phyloP scores from a whole-genome alignment of 805 yeast genomes.

The Lipomyces anomalus region DNA sequence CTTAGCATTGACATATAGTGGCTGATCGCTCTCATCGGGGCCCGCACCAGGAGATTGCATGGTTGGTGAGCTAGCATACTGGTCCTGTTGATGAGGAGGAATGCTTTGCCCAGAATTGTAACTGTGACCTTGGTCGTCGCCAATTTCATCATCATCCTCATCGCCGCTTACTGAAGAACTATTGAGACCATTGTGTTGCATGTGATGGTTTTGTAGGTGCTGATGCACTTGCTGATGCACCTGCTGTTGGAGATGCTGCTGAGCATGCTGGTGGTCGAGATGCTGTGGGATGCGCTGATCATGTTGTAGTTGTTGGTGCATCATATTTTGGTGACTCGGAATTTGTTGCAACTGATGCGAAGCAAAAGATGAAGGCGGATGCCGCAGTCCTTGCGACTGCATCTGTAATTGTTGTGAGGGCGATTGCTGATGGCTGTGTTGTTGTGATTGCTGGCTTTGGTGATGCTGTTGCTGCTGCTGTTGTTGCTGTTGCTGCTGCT shows the following conservation, averaged over 20 bases:
- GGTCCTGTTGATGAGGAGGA: not conserved
- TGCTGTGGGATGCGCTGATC: not conserved
- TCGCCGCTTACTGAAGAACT: not conserved
- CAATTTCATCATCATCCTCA: not conserved
- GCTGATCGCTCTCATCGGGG: conserved; percentile 56
- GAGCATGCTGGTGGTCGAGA: conserved; percentile 4
- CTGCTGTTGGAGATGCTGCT: conserved; percentile 7
- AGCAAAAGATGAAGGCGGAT: conserved; percentile 1
- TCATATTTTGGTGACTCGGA: conserved; percentile 4
- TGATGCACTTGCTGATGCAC: conserved; percentile 3
- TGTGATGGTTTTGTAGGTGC: conserved; percentile 3
- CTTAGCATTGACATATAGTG: conserved; percentile 95
- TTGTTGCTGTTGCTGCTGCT: conserved; percentile 2
- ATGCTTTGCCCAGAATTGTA: no score
- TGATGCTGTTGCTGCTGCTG: conserved; percentile 8
- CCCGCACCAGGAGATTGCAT: conserved; percentile 1
- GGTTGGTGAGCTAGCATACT: not conserved
- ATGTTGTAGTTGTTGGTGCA: conserved; percentile 13
- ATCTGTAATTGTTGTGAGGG: conserved; percentile 1
- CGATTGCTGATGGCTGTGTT: conserved; percentile 7
- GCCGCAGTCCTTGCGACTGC: not conserved
- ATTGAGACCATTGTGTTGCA: not conserved
- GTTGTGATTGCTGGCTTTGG: not conserved
- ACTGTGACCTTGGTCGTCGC: no score
- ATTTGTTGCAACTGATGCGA: not conserved